These are phyloP conservation scores for Polyplosphaeria fusca DNA, from an alignment of 495 filamentous ascomycete species.

Conservation along the genomic window DNA sequence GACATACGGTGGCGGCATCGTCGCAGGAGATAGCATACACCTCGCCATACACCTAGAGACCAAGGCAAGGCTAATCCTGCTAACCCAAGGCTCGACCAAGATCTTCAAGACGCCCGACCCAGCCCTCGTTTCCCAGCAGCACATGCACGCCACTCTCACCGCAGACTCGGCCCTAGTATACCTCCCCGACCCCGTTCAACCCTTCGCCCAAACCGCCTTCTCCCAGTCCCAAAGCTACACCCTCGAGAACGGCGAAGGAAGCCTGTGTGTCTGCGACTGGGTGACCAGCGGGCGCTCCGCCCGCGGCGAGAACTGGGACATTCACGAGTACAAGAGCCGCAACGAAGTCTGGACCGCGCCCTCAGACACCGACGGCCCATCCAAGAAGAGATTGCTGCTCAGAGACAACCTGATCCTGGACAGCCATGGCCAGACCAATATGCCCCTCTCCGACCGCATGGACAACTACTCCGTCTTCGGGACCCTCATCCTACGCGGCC, in stretches of 20 bases:
- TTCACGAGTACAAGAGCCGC: constrained; percentile 68
- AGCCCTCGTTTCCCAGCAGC: constrained; percentile 63
- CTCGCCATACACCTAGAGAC: constrained; percentile 64
- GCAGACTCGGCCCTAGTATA: constrained; percentile 71
- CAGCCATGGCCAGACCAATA: constrained; percentile 37
- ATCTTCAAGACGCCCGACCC: constrained; percentile 73
- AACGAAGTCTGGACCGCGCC: constrained; percentile 74
- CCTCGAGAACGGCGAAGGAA: constrained; percentile 56
- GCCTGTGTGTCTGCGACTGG: constrained; percentile 86
- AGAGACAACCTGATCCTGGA: constrained; percentile 79
- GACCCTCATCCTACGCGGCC: constrained; percentile 78
- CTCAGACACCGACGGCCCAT: constrained; percentile 30
- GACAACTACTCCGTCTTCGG: constrained; percentile 67
- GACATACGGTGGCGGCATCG: constrained; percentile 90
- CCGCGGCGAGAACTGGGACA: constrained; percentile 86
- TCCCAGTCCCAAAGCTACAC: constrained; percentile 76
- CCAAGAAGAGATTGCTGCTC: constrained; percentile 62
- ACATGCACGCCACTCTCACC: constrained; percentile 59
- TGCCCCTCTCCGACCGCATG: constrained; percentile 56
- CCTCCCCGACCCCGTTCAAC: constrained; percentile 91
- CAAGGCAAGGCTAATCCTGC: constrained; percentile 69
- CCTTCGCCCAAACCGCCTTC: constrained; percentile 76
- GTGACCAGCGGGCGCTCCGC: constrained; percentile 82
- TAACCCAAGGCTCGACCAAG: constrained; percentile 94
- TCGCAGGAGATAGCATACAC: constrained; percentile 77